Evolutionary conservation across 768 basidiomycete genomes (phyloP), one percentile per base, ranked within the genome.

Genomic region (Suillus occidentalis): DNA sequence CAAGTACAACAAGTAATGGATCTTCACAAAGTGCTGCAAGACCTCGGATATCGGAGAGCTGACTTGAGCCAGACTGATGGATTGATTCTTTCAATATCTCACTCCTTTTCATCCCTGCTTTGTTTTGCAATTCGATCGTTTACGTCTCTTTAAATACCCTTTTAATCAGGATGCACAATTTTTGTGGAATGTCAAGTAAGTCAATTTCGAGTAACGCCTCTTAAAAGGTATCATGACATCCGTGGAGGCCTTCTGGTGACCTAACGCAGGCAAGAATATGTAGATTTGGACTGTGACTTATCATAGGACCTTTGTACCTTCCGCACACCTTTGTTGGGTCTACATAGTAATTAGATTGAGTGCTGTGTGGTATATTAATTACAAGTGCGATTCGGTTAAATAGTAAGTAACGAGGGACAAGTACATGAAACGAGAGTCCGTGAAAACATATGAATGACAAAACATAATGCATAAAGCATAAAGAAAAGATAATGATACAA

Each of bases 1-100:
- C 89, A 31, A 92, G 91, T 73, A 85, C 85, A 45, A 70, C 76
- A 31, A 84, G 83, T 70, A 81, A 78, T 61, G 78, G 76, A 7
- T 83, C 84, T 12, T 80, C 79, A 20, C 63, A 64, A 14, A 34
- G 61, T n/a, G 62, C 49, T 39, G 61, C 73, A 4, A 66, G 59
- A 12, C 63, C 63, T 10, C 64, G 64, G 36, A 34, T 67, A 45
- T 67, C 66, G 20, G 66, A 67, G 64, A 57, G 58, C 18, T 65
- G 34, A 62, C 42, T 55, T 57, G 64, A 70, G 47, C 72, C 61
- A 18, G 61, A 63, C 20, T 71, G 64, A 43, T 67, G 45, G 72
- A 72, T 66, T 72, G 69, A 75, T 60, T 36, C 43, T 64, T 61
- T 65, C 59, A 66, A 58, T 60, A 74, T 70, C 67, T 75, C 63